These are phyloP conservation scores for Aureobasidium uvarum DNA, from an alignment of 2,329 filamentous ascomycete species.

Conservation along the genomic window DNA sequence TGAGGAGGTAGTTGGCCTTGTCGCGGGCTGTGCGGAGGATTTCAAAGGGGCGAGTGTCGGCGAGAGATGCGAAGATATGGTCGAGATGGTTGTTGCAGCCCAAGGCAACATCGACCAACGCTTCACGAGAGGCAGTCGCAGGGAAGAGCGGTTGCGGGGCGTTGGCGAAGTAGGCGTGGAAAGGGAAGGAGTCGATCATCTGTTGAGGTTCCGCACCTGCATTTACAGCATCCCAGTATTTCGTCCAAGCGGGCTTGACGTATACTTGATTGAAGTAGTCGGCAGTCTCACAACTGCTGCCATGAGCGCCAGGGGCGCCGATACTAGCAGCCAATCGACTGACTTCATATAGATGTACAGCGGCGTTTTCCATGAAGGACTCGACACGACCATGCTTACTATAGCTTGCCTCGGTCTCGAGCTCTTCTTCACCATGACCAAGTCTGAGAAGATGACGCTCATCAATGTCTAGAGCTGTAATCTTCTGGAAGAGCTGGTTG, in stretches of 20 bases:
- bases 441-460: conserved; percentile 88
- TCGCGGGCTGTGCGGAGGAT: conserved; percentile 84
- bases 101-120: conserved; percentile 70
- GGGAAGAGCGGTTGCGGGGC: conserved; percentile 85
- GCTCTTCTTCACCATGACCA: conserved; percentile 92
- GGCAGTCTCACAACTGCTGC: conserved; percentile 92
- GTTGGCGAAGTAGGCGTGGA: conserved; percentile 81
- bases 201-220: conserved; percentile 54
- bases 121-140: conserved; percentile 60
- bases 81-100: conserved; percentile 87
- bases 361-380: conserved; percentile 86
- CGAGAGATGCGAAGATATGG: conserved; percentile 87
- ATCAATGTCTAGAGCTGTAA: conserved; percentile 93
- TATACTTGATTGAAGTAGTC: conserved; percentile 96
- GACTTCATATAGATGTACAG: conserved; percentile 76
- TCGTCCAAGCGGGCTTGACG: conserved; percentile 81
- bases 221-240: conserved; percentile 68
- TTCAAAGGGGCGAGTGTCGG: conserved; percentile 93
- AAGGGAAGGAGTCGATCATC: conserved; percentile 76
- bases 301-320: conserved; percentile 86
- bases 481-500: conserved; percentile 97
- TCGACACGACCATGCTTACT: conserved; percentile 95
- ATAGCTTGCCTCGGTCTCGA: conserved; percentile 81
- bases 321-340: conserved; percentile 81
- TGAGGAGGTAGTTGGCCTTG: conserved; percentile 92